A percentile compares a stretch with the other conserved stretches of the same genome.
Evolutionary conservation across 306 rosid genomes (phyloP).

Genomic region (Oxytropis ochrocephala): DNA sequence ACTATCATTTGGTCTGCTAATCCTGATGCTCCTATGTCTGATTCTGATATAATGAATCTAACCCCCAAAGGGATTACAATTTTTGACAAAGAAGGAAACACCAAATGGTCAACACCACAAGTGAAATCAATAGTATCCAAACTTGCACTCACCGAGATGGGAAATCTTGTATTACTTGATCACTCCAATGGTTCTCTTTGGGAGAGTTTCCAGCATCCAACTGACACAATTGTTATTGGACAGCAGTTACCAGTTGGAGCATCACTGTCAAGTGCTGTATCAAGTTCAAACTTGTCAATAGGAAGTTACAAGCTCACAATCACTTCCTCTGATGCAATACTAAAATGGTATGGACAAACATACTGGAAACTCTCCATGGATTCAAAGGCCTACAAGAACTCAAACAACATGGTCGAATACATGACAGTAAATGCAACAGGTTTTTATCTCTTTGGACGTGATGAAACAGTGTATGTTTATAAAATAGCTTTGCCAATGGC

Average conservation of each 20-base stretch:
- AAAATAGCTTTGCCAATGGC: slow-evolving; percentile 40
- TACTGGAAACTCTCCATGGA: slow-evolving; percentile 77
- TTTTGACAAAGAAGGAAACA: slow-evolving; percentile 27
- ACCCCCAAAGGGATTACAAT: slow-evolving; percentile 44
- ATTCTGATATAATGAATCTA: slow-evolving; percentile 49
- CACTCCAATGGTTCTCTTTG: slow-evolving; percentile 60
- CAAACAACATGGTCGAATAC: slow-evolving; percentile 36
- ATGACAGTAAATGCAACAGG: slow-evolving; percentile 59
- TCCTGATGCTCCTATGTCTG: slow-evolving; percentile 48
- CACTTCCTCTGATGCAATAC: slow-evolving; percentile 52
- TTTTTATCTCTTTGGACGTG: slow-evolving; percentile 50
- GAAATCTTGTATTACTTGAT: slow-evolving; percentile 72
- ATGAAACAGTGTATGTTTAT: slow-evolving; percentile 41
- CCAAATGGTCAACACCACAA: slow-evolving; percentile 75
- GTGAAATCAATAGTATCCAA: slow-evolving; percentile 38
- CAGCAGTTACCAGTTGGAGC: slow-evolving; percentile 52
- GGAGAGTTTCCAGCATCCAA: slow-evolving; percentile 84
- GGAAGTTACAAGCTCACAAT: slow-evolving; percentile 47
- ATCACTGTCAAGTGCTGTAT: slow-evolving; percentile 38
- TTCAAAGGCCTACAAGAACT: slow-evolving; percentile 30
- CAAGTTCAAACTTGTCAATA: slow-evolving; percentile 45
- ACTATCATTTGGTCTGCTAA: slow-evolving; percentile 83
- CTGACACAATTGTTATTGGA: slow-evolving; percentile 79
- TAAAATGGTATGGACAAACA: slow-evolving; percentile 69
- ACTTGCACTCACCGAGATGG: slow-evolving; percentile 55